A percentile compares a stretch with the other conserved stretches of the same genome.
Evolutionary conservation across 2,329 filamentous ascomycete genomes (phyloP).

Genomic region (Claviceps pazoutovae): DNA sequence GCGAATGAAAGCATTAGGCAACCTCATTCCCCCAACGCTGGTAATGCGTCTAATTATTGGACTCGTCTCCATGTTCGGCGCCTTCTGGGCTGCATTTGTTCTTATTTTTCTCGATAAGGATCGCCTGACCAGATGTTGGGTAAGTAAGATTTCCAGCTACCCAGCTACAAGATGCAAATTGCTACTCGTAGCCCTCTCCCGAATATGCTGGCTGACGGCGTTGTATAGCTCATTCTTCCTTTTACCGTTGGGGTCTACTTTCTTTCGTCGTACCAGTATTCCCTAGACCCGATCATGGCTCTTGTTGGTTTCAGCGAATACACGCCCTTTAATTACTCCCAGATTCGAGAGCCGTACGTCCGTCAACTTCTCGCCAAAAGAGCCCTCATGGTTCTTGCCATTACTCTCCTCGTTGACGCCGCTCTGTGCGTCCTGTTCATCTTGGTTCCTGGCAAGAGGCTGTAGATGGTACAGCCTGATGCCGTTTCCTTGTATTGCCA

Average conservation of each 20-base stretch:
- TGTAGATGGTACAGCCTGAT: constrained; percentile 29
- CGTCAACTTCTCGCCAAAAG: constrained; percentile 73
- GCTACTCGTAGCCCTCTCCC: constrained; percentile 5
- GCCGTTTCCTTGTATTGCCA: background rate
- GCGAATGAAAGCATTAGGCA: constrained; percentile 86
- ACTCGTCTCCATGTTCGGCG: constrained; percentile 70
- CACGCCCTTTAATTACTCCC: constrained; percentile 83
- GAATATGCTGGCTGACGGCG: constrained; percentile 8
- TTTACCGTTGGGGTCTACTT: constrained; percentile 87
- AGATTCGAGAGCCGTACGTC: constrained; percentile 82
- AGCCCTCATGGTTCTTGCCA: constrained; percentile 62
- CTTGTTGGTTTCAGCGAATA: constrained; percentile 89
- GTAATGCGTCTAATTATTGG: constrained; percentile 76
- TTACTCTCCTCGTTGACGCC: constrained; percentile 64
- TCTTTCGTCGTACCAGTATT: constrained; percentile 86
- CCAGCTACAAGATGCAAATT: background rate
- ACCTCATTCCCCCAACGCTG: constrained; percentile 82
- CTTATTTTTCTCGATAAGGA: constrained; percentile 80
- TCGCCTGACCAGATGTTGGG: constrained; percentile 67
- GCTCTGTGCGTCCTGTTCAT: constrained; percentile 85
- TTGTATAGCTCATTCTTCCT: constrained; percentile 54
- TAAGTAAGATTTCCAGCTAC: constrained; percentile 31
- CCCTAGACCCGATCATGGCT: constrained; percentile 81
- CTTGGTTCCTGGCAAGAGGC: constrained; percentile 77
- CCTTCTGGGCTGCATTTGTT: constrained; percentile 86